phyloP scores from a whole-genome alignment of 164 flowering plant species.

The Warburgia ugandensis region DNA sequence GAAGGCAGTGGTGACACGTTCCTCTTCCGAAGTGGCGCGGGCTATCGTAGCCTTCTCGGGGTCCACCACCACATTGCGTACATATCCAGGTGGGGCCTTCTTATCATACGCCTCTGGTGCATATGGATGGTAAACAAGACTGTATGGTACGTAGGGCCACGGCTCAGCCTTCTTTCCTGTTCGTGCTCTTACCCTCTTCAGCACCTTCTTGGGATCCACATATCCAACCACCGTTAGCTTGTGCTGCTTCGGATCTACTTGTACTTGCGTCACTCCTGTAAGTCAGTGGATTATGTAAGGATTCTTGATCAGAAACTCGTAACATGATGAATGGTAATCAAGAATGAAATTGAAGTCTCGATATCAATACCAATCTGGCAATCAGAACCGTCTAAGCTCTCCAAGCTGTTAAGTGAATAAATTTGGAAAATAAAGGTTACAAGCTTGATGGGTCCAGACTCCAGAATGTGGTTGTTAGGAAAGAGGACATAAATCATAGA shows the following conservation, averaged over 20 bases:
- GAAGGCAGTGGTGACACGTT: slow-evolving; percentile 72
- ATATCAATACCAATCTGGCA: not conserved
- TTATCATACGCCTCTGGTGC: slow-evolving; percentile 80
- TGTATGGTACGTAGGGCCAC: slow-evolving; percentile 95
- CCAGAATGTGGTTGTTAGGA: too few relatives aligned
- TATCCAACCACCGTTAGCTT: slow-evolving; percentile 83
- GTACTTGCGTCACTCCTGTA: slow-evolving; percentile 52
- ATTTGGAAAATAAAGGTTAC: not conserved
- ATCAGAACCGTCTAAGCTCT: not conserved
- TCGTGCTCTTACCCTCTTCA: slow-evolving; percentile 50
- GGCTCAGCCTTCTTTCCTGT: slow-evolving; percentile 90
- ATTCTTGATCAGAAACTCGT: too few relatives aligned
- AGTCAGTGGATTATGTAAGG: too few relatives aligned
- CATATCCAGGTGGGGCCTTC: slow-evolving; percentile 92
- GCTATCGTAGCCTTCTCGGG: slow-evolving; percentile 38
- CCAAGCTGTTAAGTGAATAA: not conserved
- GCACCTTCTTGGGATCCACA: slow-evolving; percentile 67
- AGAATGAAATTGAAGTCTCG: not conserved
- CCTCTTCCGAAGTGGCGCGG: slow-evolving; percentile 79
- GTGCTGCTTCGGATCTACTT: slow-evolving; percentile 53
- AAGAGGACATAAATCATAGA: too few relatives aligned
- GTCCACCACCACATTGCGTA: slow-evolving; percentile 38
- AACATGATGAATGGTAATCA: not conserved
- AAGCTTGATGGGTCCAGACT: not conserved
- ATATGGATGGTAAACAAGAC: slow-evolving; percentile 74